Conservation (phyloP, 176 grass and related monocot species). For the Aegilops umbellulata region DNA sequence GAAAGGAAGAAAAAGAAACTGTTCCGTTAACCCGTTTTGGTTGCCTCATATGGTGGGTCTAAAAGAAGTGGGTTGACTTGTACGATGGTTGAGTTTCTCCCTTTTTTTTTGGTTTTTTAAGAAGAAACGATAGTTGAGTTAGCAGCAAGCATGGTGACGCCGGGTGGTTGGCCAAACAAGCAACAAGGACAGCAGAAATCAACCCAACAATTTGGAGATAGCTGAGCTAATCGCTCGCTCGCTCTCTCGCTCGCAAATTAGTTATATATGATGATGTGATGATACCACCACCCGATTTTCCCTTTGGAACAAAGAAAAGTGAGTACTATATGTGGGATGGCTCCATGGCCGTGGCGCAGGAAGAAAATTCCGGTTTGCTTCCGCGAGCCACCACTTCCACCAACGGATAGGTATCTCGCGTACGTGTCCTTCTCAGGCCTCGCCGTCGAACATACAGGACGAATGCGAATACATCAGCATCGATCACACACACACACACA, state of each 20-base stretch:
- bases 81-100: not conserved
- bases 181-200: conserved; percentile 10
- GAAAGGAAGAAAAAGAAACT: not conserved
- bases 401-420: conserved; percentile 32
- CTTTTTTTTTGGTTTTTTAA: not conserved
- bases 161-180: conserved; percentile 47
- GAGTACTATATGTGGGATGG: not conserved
- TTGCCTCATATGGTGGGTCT: not conserved
- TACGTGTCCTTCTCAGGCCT: not conserved
- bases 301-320: not conserved
- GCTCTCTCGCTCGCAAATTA: not conserved
- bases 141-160: conserved; percentile 36
- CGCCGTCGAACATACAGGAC: conserved; percentile 14
- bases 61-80: conserved; percentile 26
- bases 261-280: not conserved
- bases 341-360: not conserved
- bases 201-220: not conserved
- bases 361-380: conserved; percentile 35
- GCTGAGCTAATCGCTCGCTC: conserved; percentile 25
- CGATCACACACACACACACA: not conserved
- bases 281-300: not conserved
- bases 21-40: not conserved
- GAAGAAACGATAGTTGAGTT: conserved; percentile 34
- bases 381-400: conserved; percentile 14
- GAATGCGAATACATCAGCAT: conserved; percentile 21